Evolutionary conservation across 805 yeast genomes (phyloP), one percentile per base, ranked within the genome.

Genomic region (Allodekkera sacchari): DNA sequence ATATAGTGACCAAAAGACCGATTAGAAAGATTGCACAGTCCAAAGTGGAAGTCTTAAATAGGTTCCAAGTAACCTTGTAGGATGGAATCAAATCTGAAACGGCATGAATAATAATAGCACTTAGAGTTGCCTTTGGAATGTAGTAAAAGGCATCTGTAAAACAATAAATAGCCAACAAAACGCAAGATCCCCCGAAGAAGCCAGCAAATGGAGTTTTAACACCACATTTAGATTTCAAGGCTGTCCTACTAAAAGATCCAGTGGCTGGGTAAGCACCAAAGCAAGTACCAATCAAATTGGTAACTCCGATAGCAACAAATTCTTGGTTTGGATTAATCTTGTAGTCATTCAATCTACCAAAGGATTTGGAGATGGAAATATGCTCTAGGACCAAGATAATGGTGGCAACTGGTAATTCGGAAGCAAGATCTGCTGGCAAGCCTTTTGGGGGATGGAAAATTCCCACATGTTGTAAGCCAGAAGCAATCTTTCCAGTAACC

Each of bases 261-360:
- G 96, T 88, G 6, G 95, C 87, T 7, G 96, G 96, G 55, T 88
- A 88, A 6, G 96, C 95, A 49, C 74, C 70, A 71, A 88, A 88
- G 52, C 87, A 84, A 14, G 95, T 84, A 45, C 96, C 96, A 45
- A 88, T 67, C 54, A 88, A 67, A 59, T 88, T 88, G 33, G 92
- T 80, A 28, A 81, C 83, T 49, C 96, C 96, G 57, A 88, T 88
- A 25, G 96, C 96, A 50, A 88, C 71, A 34, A 88, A 70, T 57
- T 88, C 96, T 65, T 88, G 96, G 59, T 88, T 89, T 30, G 96
- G 95, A 37, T 78, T 72, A 47, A 88, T 79, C 47, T 83, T 84
- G 60, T 88, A 88, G 53, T 84, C 95, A 52, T 88, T 87, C 43
- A 87, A 63, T 59, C 96, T 73, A 34, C 96, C 96, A 51, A 88